phyloP scores from a whole-genome alignment of 2,329 filamentous ascomycete species.

The Fusarium coicis region DNA sequence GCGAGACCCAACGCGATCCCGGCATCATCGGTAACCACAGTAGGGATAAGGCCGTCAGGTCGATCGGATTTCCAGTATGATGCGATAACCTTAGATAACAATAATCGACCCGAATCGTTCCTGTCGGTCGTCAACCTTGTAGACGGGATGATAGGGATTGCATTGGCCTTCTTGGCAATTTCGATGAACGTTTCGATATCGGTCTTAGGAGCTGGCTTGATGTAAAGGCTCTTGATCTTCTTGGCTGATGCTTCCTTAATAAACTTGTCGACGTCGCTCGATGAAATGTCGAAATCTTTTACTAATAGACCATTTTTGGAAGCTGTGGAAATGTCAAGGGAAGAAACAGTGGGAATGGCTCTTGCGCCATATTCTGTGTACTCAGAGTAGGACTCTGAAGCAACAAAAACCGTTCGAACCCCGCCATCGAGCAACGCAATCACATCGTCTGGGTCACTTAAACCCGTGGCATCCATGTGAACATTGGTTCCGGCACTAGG shows the following conservation, averaged over 20 bases:
- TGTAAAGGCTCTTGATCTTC: conserved; percentile 60
- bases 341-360: conserved; percentile 63
- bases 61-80: conserved; percentile 83
- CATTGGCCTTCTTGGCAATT: conserved; percentile 61
- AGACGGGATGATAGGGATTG: conserved; percentile 80
- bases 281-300: conserved; percentile 61
- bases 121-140: conserved; percentile 75
- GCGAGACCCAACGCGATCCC: conserved; percentile 88
- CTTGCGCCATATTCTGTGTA: conserved; percentile 67
- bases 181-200: conserved; percentile 60
- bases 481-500: conserved; percentile 66
- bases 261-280: conserved; percentile 55
- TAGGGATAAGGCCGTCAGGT: conserved; percentile 85
- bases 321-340: conserved; percentile 57
- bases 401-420: conserved; percentile 85
- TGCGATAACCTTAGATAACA: conserved; percentile 77
- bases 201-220: conserved; percentile 61
- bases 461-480: conserved; percentile 79
- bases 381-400: conserved; percentile 71
- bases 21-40: conserved; percentile 89
- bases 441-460: conserved; percentile 78
- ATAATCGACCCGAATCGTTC: conserved; percentile 63
- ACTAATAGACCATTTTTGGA: conserved; percentile 63
- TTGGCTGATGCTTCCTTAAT: conserved; percentile 57
- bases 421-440: conserved; percentile 85